These are phyloP conservation scores for Coemansia sp. DNA, from an alignment of 192 early-diverging fungal genomes.

Conservation along the genomic window DNA sequence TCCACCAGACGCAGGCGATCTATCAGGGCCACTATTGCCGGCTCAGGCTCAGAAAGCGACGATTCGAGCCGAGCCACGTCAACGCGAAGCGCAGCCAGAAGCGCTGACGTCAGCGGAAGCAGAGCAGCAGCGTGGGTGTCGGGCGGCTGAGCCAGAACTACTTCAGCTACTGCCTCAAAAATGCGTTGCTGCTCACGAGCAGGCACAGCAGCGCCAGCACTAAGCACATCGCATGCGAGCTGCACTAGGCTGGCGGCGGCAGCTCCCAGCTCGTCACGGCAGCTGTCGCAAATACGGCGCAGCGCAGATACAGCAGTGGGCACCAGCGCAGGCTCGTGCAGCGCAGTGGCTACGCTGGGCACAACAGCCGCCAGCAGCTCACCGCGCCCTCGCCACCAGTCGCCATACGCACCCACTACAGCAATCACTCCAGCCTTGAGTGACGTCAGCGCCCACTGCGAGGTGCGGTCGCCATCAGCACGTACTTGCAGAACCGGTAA, in stretches of 20 bases:
- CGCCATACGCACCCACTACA: slow-evolving; percentile 62
- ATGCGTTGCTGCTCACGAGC: slow-evolving; percentile 53
- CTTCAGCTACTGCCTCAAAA: slow-evolving; percentile 48
- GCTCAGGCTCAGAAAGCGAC: slow-evolving; percentile 5
- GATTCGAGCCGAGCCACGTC: slow-evolving; percentile 16
- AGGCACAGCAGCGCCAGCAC: slow-evolving; percentile 27
- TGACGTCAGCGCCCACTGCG: slow-evolving; percentile 32
- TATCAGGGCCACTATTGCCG: slow-evolving; percentile 6
- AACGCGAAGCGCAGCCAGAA: slow-evolving; percentile 12
- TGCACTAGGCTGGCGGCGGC: slow-evolving; percentile 61
- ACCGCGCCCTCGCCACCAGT: slow-evolving; percentile 68
- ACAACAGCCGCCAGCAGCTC: slow-evolving; percentile 59
- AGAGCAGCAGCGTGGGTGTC: slow-evolving; percentile 18
- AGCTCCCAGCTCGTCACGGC: slow-evolving; percentile 62
- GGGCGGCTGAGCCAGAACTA: slow-evolving; percentile 29
- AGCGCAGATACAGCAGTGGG: slow-evolving; percentile 65
- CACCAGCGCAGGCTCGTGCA: slow-evolving; percentile 60
- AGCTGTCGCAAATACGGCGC: slow-evolving; percentile 69
- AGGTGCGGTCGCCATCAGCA: slow-evolving; percentile 20
- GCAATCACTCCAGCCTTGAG: slow-evolving; percentile 25
- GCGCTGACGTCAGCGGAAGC: slow-evolving; percentile 21
- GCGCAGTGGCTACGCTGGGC: slow-evolving; percentile 63
- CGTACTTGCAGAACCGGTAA: slow-evolving; percentile 40
- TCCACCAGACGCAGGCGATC: slow-evolving; percentile 32
- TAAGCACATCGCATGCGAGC: slow-evolving; percentile 59